Conservation (phyloP, 768 basidiomycete species). For the Amylocystis lapponica region DNA sequence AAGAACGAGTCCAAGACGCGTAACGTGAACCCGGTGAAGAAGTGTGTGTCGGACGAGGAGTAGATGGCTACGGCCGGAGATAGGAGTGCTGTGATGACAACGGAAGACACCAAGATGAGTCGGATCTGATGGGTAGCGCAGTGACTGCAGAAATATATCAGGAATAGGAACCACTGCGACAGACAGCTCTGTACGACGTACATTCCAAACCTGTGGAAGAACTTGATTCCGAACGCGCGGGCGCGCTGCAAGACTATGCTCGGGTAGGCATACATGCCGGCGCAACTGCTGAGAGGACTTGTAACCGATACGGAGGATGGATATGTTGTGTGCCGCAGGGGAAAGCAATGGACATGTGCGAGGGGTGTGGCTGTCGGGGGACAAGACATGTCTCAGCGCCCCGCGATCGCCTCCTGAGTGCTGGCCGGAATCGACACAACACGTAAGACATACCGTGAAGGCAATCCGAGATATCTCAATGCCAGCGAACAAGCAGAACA, state of each 20-base stretch:
- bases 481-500: too few relatives aligned
- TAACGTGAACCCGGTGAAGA: slow-evolving; percentile 47
- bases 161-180: neutral
- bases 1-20: slow-evolving; percentile 60
- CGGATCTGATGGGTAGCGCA: slow-evolving; percentile 89
- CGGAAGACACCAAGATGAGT: slow-evolving; percentile 79
- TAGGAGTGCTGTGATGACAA: slow-evolving; percentile 85
- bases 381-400: too few relatives aligned
- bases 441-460: too few relatives aligned
- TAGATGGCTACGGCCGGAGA: slow-evolving; percentile 88
- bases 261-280: too few relatives aligned
- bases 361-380: too few relatives aligned
- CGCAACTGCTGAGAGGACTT: too few relatives aligned
- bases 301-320: too few relatives aligned
- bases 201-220: slow-evolving; percentile 77
- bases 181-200: slow-evolving; percentile 34
- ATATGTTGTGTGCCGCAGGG: too few relatives aligned
- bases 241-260: slow-evolving; percentile 29
- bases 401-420: too few relatives aligned
- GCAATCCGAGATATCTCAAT: too few relatives aligned
- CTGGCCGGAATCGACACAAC: too few relatives aligned
- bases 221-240: slow-evolving; percentile 37
- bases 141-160: slow-evolving; percentile 42
- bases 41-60: slow-evolving; percentile 61
- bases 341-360: too few relatives aligned